These are phyloP conservation scores for Nemania serpens DNA, from an alignment of 2,329 filamentous ascomycete species.

Conservation along the genomic window DNA sequence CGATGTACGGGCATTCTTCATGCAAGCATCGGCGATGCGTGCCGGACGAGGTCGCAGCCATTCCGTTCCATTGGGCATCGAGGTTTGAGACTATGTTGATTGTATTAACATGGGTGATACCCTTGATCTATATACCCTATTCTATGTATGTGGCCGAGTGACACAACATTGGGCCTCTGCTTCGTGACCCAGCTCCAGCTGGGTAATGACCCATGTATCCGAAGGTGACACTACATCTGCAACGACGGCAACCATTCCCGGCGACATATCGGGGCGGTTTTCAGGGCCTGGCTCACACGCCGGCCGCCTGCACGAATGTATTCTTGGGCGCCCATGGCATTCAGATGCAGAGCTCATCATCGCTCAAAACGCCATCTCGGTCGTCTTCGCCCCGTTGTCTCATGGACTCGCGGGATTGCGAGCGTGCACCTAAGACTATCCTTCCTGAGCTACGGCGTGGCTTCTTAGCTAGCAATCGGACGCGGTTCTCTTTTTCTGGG, in stretches of 20 bases:
- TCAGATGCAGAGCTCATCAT: conserved; percentile 32
- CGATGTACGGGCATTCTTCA: conserved; percentile 3
- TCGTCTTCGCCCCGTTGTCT: not conserved
- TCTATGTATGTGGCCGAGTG: not conserved
- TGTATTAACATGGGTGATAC: conserved; percentile 13
- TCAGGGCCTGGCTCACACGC: conserved; percentile 5
- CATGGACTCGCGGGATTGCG: conserved; percentile 12
- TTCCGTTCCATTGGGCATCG: not conserved
- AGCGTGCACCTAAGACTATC: conserved; percentile 21
- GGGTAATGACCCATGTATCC: conserved; percentile 7
- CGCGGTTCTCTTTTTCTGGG: conserved; percentile 27
- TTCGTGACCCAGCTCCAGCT: not conserved
- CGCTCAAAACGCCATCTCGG: conserved; percentile 16
- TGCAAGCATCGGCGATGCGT: not conserved
- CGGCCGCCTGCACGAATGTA: conserved; percentile 5
- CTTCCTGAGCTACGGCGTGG: conserved; percentile 28
- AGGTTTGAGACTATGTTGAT: conserved; percentile 17
- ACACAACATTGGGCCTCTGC: not conserved
- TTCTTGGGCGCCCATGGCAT: conserved; percentile 8
- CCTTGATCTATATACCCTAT: conserved; percentile 5
- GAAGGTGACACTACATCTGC: conserved; percentile 9
- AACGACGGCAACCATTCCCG: conserved; percentile 4
- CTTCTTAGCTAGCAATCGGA: conserved; percentile 21
- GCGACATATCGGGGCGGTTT: conserved; percentile 16
- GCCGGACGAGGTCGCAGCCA: not conserved